A percentile compares a stretch with the other conserved stretches of the same genome.
Conservation (phyloP, 2,329 filamentous ascomycete genomes). For the Xylariales sp. region DNA sequence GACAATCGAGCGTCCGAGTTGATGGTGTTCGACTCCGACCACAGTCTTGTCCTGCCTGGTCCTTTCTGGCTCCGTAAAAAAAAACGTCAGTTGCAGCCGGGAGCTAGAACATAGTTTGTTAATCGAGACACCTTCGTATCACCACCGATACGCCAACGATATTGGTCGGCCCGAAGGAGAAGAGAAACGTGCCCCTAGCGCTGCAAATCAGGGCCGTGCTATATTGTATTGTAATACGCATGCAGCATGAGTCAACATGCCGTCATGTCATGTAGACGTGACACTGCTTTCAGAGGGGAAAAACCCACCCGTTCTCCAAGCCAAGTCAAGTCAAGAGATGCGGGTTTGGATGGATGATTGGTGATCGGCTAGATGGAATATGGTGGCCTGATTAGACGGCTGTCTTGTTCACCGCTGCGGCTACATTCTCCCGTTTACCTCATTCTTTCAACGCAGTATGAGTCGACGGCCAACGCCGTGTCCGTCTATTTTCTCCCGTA, state of each 20-base stretch:
- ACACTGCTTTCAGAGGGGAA: neutral
- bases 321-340: neutral
- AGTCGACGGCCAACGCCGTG: neutral
- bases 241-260: constrained; percentile 11
- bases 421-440: neutral
- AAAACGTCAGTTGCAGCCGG: no score
- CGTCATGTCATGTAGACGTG: constrained; percentile 19
- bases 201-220: neutral
- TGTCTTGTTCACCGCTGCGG: constrained; percentile 2
- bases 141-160: neutral
- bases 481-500: neutral
- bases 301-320: neutral
- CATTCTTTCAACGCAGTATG: neutral
- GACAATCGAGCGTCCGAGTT: no score
- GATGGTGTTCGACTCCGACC: no score
- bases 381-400: neutral
- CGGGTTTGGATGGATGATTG: neutral
- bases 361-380: neutral
- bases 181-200: neutral
- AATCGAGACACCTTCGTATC: no score
- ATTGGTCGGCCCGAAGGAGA: neutral
- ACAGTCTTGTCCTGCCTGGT: no score
- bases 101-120: no score
- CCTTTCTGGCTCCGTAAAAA: no score
- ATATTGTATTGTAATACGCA: constrained; percentile 10